phyloP scores from a whole-genome alignment of 768 basidiomycete genomes.

The Termitomyces titanicus region DNA sequence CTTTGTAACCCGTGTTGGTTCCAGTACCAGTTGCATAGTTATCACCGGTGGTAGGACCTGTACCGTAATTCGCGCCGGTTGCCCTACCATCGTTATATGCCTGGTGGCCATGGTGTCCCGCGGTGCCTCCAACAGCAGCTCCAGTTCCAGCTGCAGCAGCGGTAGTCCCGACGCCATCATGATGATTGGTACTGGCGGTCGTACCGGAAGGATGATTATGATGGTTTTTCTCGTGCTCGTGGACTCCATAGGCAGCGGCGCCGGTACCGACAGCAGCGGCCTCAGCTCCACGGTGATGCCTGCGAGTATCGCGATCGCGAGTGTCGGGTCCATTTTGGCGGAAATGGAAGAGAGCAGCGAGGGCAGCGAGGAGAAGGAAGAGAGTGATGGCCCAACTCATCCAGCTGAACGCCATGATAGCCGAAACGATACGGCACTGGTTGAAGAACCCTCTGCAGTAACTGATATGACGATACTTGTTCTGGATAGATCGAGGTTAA shows the following conservation, averaged over 20 bases:
- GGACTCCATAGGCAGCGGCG: not conserved
- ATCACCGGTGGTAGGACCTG: not conserved
- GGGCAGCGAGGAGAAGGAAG: slow-evolving; percentile 42
- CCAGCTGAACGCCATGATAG: slow-evolving; percentile 68
- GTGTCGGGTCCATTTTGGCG: not conserved
- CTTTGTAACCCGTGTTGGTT: slow-evolving; percentile 7
- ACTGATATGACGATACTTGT: slow-evolving; percentile 49
- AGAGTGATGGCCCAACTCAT: slow-evolving; percentile 53
- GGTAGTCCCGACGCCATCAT: not conserved
- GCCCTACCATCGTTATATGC: not conserved
- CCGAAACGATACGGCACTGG: slow-evolving; percentile 56
- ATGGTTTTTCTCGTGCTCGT: not conserved
- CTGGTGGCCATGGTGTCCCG: not conserved
- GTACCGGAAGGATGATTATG: not conserved
- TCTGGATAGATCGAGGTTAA: slow-evolving; percentile 35
- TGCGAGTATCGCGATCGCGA: not conserved
- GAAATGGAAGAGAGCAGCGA: slow-evolving; percentile 18
- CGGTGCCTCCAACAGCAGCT: not conserved
- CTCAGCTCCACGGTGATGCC: not conserved
- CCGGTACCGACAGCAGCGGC: slow-evolving; percentile 3
- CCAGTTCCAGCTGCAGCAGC: not conserved
- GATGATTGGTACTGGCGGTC: too few species aligned
- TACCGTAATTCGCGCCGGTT: not conserved
- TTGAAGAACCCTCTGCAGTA: slow-evolving; percentile 50
- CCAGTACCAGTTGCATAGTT: not conserved